phyloP scores from a whole-genome alignment of 148 eudicot species.

The Rhododendron vialii region DNA sequence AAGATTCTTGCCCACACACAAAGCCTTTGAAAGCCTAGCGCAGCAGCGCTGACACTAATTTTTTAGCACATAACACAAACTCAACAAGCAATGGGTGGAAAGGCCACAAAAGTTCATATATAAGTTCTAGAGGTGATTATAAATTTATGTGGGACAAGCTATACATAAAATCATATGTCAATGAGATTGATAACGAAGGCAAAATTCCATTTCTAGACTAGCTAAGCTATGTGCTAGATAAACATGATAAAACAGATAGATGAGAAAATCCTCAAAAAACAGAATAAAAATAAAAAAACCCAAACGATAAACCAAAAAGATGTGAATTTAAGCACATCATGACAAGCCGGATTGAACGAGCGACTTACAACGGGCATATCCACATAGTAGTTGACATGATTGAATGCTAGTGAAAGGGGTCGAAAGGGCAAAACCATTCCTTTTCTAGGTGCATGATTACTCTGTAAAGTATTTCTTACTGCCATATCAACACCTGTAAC shows the following conservation, averaged over 20 bases:
- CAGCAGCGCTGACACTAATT: not conserved
- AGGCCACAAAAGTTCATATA: not conserved
- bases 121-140: not conserved
- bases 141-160: not conserved
- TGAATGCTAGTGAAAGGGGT: slow-evolving; percentile 62
- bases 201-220: not conserved
- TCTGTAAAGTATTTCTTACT: slow-evolving; percentile 13
- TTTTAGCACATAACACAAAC: not conserved
- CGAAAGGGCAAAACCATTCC: slow-evolving; percentile 66
- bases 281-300: not conserved
- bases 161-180: not conserved
- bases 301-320: not conserved
- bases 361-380: slow-evolving; percentile 65
- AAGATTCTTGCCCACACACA: not conserved
- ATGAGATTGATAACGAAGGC: not conserved
- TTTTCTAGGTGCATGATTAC: slow-evolving; percentile 16
- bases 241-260: not conserved
- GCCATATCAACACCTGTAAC: slow-evolving; percentile 17
- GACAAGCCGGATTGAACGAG: not conserved
- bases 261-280: no score
- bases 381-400: slow-evolving; percentile 57
- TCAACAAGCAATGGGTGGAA: not conserved
- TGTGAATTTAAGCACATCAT: not conserved
- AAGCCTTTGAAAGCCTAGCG: not conserved
- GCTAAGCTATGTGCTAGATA: not conserved